A percentile compares a stretch with the other conserved stretches of the same genome.
Evolutionary conservation across 2,329 filamentous ascomycete genomes (phyloP).

Genomic region (Lecanicillium sp.): DNA sequence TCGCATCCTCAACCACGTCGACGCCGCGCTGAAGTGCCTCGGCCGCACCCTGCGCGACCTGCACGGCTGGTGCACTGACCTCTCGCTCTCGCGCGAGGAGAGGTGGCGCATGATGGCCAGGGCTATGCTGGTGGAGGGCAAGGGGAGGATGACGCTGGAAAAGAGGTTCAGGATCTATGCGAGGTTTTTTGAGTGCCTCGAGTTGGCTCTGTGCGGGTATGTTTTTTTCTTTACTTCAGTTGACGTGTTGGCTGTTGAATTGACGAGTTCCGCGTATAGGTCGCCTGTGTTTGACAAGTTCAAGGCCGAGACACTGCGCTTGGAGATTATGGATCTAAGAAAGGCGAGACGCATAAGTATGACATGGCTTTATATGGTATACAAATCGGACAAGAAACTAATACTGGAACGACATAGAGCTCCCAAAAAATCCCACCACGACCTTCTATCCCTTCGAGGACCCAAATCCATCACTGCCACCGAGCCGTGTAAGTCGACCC

Average conservation of each 20-base stretch:
- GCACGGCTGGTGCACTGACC: background rate
- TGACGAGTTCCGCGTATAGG: background rate
- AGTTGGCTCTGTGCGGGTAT: constrained; percentile 1
- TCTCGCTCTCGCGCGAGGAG: background rate
- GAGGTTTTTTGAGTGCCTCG: constrained; percentile 2
- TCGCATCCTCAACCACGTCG: constrained; percentile 3
- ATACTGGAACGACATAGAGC: background rate
- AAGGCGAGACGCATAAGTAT: constrained; percentile 45
- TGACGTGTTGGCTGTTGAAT: constrained; percentile 20
- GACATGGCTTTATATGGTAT: constrained; percentile 13
- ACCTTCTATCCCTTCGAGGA: constrained; percentile 4
- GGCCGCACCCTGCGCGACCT: constrained; percentile 1
- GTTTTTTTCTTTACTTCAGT: constrained; percentile 12
- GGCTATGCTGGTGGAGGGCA: background rate
- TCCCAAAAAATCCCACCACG: background rate
- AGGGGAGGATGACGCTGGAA: background rate
- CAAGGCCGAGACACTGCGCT: constrained; percentile 39
- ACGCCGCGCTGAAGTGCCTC: constrained; percentile 3
- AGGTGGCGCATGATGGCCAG: constrained; percentile 1
- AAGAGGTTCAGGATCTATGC: constrained; percentile 1
- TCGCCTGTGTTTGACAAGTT: constrained; percentile 47
- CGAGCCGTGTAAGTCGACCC: background rate
- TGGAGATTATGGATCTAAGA: constrained; percentile 43
- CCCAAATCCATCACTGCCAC: no score
- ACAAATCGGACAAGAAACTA: background rate